A percentile compares a stretch with the other conserved stretches of the same genome.
Conservation (phyloP, 371 early-diverging fungal genomes). For the Thermomucor indicae-seudaticae region DNA sequence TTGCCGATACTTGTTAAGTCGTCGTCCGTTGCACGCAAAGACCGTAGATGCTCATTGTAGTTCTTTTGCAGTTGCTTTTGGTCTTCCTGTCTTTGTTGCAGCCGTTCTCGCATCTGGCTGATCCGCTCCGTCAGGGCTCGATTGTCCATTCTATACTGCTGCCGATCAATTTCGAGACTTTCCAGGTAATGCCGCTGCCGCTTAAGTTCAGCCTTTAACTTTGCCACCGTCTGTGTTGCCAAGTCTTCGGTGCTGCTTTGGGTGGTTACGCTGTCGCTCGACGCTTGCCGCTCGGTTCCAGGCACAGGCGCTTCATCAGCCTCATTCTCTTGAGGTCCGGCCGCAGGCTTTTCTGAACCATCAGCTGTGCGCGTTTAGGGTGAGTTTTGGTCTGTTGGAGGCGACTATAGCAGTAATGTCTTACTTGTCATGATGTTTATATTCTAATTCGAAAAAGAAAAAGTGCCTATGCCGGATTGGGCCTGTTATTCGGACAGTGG, state of each 20-base stretch:
- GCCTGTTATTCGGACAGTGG: too few relatives aligned
- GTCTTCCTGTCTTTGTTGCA: slow-evolving; percentile 21
- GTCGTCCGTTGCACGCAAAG: slow-evolving; percentile 53
- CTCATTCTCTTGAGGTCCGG: too few relatives aligned
- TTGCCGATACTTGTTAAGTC: slow-evolving; percentile 43
- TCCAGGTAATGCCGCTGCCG: slow-evolving; percentile 14
- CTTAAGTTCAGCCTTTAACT: slow-evolving; percentile 13
- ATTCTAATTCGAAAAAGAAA: too few relatives aligned
- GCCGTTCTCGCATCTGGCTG: slow-evolving; percentile 7
- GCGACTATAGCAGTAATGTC: too few relatives aligned
- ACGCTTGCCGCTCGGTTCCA: too few relatives aligned
- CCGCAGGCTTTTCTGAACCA: too few relatives aligned
- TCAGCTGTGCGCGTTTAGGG: too few relatives aligned
- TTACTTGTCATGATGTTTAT: too few relatives aligned
- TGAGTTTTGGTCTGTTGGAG: too few relatives aligned
- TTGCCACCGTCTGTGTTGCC: slow-evolving; percentile 1
- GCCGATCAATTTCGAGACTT: slow-evolving; percentile 16
- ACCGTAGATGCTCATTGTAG: slow-evolving; percentile 50
- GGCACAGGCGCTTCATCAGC: too few relatives aligned
- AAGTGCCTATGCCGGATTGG: too few relatives aligned
- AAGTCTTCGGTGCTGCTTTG: background rate
- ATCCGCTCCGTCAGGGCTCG: slow-evolving; percentile 13
- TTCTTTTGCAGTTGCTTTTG: slow-evolving; percentile 31
- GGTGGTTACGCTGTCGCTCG: background rate
- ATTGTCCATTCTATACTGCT: slow-evolving; percentile 17